Base-by-base conservation (phyloP, 2,329 filamentous ascomycete genomes). In the Talaromyces sp. region DNA sequence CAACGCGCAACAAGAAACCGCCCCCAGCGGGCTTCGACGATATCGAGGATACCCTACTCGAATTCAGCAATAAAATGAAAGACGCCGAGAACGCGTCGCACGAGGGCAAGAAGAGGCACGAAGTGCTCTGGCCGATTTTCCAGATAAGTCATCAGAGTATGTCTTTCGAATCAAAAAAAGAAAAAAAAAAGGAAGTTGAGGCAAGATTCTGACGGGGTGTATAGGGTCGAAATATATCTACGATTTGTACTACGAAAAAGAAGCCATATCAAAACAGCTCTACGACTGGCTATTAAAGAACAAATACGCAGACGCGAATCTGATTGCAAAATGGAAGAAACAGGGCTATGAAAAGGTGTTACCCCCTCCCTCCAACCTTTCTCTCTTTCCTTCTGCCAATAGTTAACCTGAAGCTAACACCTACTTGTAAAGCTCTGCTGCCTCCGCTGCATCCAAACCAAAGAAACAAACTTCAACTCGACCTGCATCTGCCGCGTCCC, bases 241-340 rank as follows among this genome's bases (percentile, higher is more conserved):
- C 80, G 95, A 98, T 72, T 83, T 99, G 54, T 98, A 97, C 80
- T 99, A 98, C 78, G 89, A 96, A 76, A 96, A 97, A 78, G 91
- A 97, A 78, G 93, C 93, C 56, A 98, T 99, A 74, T 90, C 86
- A 76, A 93, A 90, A 78, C 82, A 88, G 76, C 82, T 99, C 21
- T 99, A 99, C 77, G 95, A 98, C 68, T 99, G 91, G 88, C 80
- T 98, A 65, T 80, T 99, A 62, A 99, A 99, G 84, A 97, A 99
- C 73, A 88, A 88, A 55, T 98, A 99, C 74, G 95, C 93, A 5
- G 95, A 99, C 77, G 86, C 90, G 52, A 95, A 93, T 80, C 80
- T 99, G 71, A 98, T 99, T 72, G 95, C 95, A 14, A 99, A 99
- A 80, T 99, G 95, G 95, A 99, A 99, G 86, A 99, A 99, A 81